phyloP scores from a whole-genome alignment of 257 asterid genomes.

The Oldenlandia corymbosa region DNA sequence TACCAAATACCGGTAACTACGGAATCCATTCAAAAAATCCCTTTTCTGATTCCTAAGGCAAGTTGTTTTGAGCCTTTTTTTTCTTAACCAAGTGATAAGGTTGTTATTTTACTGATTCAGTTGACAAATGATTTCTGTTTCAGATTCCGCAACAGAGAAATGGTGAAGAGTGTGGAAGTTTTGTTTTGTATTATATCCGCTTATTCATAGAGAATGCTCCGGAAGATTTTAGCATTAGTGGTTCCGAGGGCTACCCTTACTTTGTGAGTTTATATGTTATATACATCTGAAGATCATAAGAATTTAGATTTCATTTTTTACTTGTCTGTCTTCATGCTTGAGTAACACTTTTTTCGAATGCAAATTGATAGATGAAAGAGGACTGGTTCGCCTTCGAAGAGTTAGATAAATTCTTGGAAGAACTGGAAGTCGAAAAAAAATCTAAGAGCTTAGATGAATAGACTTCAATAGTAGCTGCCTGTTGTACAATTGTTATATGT shows the following conservation, averaged over 20 bases:
- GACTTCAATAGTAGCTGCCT: too few relatives aligned
- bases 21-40: conserved; percentile 40
- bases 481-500: too few relatives aligned
- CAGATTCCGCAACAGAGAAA: conserved; percentile 74
- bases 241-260: conserved; percentile 52
- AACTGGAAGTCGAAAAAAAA: too few relatives aligned
- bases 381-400: too few relatives aligned
- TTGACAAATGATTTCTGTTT: background rate
- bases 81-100: background rate
- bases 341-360: too few relatives aligned
- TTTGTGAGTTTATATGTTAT: conserved; percentile 40
- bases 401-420: too few relatives aligned
- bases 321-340: too few relatives aligned
- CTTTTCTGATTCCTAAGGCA: conserved; percentile 56
- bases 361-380: too few relatives aligned
- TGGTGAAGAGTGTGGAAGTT: conserved; percentile 48
- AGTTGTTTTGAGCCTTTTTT: background rate
- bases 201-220: conserved; percentile 51
- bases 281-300: too few relatives aligned
- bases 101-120: conserved; percentile 14
- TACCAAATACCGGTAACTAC: conserved; percentile 30
- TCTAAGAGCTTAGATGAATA: too few relatives aligned
- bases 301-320: too few relatives aligned
- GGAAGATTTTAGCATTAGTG: conserved; percentile 33
- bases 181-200: conserved; percentile 43